A percentile compares a stretch with the other conserved stretches of the same genome.
Conservation (phyloP, 148 eudicot genomes). For the Linanthus parryae region DNA sequence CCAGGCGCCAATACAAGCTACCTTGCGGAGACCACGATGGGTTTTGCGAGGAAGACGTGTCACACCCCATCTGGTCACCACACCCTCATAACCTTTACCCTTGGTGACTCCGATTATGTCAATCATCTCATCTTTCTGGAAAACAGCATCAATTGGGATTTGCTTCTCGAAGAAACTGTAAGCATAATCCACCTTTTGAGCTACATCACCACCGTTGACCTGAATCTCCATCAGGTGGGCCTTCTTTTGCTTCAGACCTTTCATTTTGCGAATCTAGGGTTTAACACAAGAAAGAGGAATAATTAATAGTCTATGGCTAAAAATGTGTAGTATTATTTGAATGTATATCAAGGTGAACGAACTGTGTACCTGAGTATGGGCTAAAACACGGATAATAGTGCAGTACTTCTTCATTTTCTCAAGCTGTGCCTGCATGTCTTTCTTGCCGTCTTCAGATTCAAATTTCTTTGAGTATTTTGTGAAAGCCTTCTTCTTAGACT, state of each 20-base stretch:
- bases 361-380: constrained; percentile 44
- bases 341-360: no score
- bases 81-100: constrained; percentile 47
- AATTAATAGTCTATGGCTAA: no score
- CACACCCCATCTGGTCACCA: constrained; percentile 46
- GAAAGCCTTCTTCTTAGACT: constrained; percentile 41
- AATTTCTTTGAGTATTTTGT: constrained; percentile 31
- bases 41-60: constrained; percentile 45
- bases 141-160: constrained; percentile 39
- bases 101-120: constrained; percentile 44
- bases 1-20: constrained; percentile 49
- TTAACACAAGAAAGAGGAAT: background rate
- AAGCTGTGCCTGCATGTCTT: constrained; percentile 33
- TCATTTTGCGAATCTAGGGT: constrained; percentile 34
- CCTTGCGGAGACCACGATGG: constrained; percentile 47
- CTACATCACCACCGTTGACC: constrained; percentile 33
- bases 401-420: constrained; percentile 41
- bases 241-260: constrained; percentile 44
- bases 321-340: no score
- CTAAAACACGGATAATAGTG: constrained; percentile 34
- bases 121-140: constrained; percentile 50
- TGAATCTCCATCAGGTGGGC: constrained; percentile 44
- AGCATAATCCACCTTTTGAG: constrained; percentile 36
- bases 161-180: constrained; percentile 35
- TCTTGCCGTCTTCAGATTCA: constrained; percentile 33